Conservation (phyloP, 2,329 filamentous ascomycete species). For the Pleomassaria siparia region DNA sequence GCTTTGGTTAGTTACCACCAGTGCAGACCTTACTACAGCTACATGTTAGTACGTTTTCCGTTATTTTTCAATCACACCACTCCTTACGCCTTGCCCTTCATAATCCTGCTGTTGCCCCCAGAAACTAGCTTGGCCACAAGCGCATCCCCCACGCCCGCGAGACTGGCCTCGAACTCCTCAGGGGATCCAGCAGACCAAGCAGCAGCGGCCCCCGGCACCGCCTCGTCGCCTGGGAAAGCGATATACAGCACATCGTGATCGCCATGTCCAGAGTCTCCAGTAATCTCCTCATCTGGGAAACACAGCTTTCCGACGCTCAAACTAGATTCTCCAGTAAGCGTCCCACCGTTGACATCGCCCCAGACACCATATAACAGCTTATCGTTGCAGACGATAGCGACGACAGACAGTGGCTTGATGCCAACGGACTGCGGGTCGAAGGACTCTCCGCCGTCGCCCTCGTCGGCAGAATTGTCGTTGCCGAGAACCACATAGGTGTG, state of each 20-base stretch:
- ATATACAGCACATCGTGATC: constrained; percentile 63
- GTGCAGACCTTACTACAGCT: too few relatives aligned
- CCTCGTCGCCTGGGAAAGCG: constrained; percentile 59
- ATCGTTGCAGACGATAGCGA: constrained; percentile 57
- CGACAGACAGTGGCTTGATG: constrained; percentile 55
- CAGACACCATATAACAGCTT: constrained; percentile 61
- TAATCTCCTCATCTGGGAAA: constrained; percentile 51
- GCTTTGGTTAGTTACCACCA: too few relatives aligned
- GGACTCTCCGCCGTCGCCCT: constrained; percentile 16
- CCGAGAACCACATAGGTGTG: constrained; percentile 59
- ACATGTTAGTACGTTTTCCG: not conserved
- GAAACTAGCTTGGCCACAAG: constrained; percentile 44
- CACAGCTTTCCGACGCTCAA: constrained; percentile 61
- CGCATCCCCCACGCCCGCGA: constrained; percentile 54
- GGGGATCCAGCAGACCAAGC: constrained; percentile 56
- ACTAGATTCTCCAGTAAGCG: constrained; percentile 58
- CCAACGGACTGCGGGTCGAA: constrained; percentile 37
- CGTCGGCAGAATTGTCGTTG: constrained; percentile 40
- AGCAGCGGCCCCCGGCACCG: constrained; percentile 59
- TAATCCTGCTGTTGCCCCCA: constrained; percentile 7
- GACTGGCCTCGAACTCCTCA: constrained; percentile 56
- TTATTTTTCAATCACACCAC: not conserved
- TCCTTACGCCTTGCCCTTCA: constrained; percentile 8
- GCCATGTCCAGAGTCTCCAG: constrained; percentile 59
- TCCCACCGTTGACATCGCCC: constrained; percentile 63